phyloP scores from a whole-genome alignment of 2,329 filamentous ascomycete species.

The Alternaria gansuensis region DNA sequence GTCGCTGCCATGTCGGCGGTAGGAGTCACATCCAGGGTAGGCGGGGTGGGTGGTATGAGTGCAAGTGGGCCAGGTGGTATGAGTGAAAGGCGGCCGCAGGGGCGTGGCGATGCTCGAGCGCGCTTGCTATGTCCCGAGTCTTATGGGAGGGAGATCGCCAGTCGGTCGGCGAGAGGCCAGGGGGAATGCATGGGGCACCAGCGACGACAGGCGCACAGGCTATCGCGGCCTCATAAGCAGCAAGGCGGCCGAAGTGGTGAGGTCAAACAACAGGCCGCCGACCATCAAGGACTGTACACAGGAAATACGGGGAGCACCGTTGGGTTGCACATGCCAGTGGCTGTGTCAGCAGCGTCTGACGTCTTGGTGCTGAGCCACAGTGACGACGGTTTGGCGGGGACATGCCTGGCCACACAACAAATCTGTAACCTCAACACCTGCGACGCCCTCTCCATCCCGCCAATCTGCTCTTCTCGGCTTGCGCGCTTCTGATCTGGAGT shows the following conservation, averaged over 20 bases:
- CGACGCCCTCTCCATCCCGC: conserved; percentile 16
- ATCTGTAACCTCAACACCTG: conserved; percentile 9
- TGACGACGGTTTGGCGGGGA: conserved; percentile 17
- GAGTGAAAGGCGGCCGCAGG: conserved; percentile 9
- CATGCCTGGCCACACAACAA: conserved; percentile 12
- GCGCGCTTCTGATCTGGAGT: conserved; percentile 10
- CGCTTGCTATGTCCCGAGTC: conserved; percentile 9
- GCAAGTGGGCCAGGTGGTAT: conserved; percentile 8
- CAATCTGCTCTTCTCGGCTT: conserved; percentile 8
- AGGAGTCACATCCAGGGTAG: conserved; percentile 29
- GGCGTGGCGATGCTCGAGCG: conserved; percentile 14
- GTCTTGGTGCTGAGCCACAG: conserved; percentile 20
- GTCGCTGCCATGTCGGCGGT: conserved; percentile 31
- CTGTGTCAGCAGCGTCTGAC: conserved; percentile 13
- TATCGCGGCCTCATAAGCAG: conserved; percentile 7
- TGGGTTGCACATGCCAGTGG: background rate
- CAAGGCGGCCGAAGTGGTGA: conserved; percentile 2
- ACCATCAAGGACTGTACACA: background rate
- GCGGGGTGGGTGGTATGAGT: background rate
- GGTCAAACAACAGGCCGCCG: conserved; percentile 4
- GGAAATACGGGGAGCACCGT: background rate
- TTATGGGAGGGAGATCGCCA: conserved; percentile 12
- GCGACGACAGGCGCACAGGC: conserved; percentile 9
- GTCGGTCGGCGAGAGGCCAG: conserved; percentile 32
- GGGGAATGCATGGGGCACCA: conserved; percentile 29